Evolutionary conservation across 2,329 filamentous ascomycete genomes (phyloP).

Genomic region (Colletotrichum scovillei): DNA sequence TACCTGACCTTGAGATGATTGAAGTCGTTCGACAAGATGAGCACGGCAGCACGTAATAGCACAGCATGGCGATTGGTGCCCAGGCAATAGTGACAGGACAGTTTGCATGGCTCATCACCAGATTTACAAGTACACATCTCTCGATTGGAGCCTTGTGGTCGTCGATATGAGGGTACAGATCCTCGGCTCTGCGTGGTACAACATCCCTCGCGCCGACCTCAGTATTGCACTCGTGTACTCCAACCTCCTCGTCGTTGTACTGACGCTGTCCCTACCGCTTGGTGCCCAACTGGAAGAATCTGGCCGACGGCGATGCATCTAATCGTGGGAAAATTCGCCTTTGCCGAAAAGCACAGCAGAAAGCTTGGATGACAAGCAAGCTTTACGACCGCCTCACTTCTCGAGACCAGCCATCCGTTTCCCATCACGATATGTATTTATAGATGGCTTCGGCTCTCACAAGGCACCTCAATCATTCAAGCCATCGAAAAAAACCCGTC

Average conservation of each 20-base stretch:
- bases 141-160: neutral
- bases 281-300: neutral
- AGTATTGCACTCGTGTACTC: neutral
- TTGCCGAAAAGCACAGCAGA: neutral
- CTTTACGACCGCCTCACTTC: neutral
- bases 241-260: neutral
- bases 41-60: neutral
- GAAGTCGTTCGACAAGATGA: neutral
- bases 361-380: neutral
- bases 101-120: neutral
- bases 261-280: slow-evolving; percentile 1
- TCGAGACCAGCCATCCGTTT: neutral
- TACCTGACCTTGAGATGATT: neutral
- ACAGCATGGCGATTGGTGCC: neutral
- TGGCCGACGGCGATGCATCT: neutral
- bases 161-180: neutral
- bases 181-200: neutral
- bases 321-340: neutral
- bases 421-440: neutral
- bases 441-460: neutral
- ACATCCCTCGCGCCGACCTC: neutral
- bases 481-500: neutral
- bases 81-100: neutral
- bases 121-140: neutral
- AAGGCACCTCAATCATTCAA: neutral